Evolutionary conservation across 192 early-diverging fungal species (phyloP).

Genomic region (Mortierella antarctica): DNA sequence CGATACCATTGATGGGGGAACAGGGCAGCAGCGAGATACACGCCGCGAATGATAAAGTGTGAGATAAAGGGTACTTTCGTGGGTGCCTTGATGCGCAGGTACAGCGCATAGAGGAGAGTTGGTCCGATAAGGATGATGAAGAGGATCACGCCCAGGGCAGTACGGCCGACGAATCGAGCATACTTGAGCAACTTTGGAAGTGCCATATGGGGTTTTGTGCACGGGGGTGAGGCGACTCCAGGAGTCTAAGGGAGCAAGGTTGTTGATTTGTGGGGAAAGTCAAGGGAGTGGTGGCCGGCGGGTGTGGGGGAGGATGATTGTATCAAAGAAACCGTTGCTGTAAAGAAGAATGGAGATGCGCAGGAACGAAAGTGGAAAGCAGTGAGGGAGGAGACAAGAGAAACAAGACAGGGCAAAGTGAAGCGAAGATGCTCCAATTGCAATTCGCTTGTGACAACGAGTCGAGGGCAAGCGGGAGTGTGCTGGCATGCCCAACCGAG

Average conservation of each 20-base stretch:
- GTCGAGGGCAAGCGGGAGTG: no score
- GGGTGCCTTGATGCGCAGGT: conserved; percentile 20
- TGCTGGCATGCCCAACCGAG: no score
- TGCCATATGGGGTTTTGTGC: conserved; percentile 10
- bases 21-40: conserved; percentile 50
- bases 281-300: neutral
- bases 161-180: conserved; percentile 24
- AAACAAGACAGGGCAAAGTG: no score
- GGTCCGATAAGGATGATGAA: conserved; percentile 39
- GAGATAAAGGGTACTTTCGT: conserved; percentile 42
- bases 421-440: no score
- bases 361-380: no score
- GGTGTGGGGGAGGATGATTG: neutral
- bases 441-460: no score
- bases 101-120: conserved; percentile 25
- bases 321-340: no score
- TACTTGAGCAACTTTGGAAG: conserved; percentile 47
- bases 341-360: no score
- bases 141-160: conserved; percentile 33
- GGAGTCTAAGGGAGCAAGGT: no score
- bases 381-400: no score
- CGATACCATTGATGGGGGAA: conserved; percentile 50
- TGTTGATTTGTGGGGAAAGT: neutral
- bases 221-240: no score
- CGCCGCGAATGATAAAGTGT: conserved; percentile 42